These are phyloP conservation scores for Cystoderma amianthinum DNA, from an alignment of 768 basidiomycete genomes.

Conservation along the genomic window DNA sequence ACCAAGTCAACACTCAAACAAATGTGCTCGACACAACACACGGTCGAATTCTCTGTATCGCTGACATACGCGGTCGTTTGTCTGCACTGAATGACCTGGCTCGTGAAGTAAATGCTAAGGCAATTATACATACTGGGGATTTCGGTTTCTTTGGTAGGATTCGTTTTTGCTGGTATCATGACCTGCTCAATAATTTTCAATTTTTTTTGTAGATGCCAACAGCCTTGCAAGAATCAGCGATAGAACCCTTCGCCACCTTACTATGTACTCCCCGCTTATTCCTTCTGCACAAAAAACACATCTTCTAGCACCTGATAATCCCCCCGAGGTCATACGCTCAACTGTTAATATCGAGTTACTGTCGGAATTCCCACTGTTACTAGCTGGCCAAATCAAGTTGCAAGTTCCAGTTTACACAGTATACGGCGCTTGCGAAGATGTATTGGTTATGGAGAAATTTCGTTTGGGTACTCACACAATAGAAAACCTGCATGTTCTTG, in stretches of 20 bases:
- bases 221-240: conserved; percentile 90
- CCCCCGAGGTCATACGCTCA: conserved; percentile 60
- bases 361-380: conserved; percentile 90
- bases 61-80: conserved; percentile 86
- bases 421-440: conserved; percentile 97
- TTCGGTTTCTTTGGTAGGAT: conserved; percentile 93
- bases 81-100: conserved; percentile 89
- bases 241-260: conserved; percentile 91
- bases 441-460: conserved; percentile 88
- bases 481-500: conserved; percentile 86
- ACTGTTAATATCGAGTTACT: conserved; percentile 74
- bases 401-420: conserved; percentile 93
- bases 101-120: conserved; percentile 79
- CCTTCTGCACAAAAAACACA: conserved; percentile 74
- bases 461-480: conserved; percentile 76
- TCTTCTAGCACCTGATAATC: conserved; percentile 67
- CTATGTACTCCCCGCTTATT: conserved; percentile 94
- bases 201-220: conserved; percentile 45
- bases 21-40: conserved; percentile 73
- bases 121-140: conserved; percentile 96
- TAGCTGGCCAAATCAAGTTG: conserved; percentile 86
- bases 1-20: conserved; percentile 66
- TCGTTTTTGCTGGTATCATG: conserved; percentile 5
- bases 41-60: conserved; percentile 89
- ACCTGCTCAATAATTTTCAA: conserved; percentile 1